Percentiles rank a stretch among this genome's conserved stretches.
These are phyloP conservation scores for Harringtonia lauricola DNA, from an alignment of 2,329 filamentous ascomycete genomes.

Conservation along the genomic window DNA sequence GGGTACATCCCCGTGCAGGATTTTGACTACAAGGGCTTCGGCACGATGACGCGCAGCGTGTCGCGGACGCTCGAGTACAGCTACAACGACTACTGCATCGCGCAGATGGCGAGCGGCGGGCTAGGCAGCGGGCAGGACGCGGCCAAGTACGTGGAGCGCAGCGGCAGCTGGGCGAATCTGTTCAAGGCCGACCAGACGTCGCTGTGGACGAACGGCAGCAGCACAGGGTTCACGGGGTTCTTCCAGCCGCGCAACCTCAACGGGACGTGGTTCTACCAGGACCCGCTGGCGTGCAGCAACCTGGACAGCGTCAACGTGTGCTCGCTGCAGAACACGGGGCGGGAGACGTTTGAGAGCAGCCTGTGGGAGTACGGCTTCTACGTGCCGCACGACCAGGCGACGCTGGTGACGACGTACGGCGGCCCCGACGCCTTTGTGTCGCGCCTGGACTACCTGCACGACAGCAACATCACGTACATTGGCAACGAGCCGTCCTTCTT, in stretches of 20 bases:
- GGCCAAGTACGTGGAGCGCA: constrained; percentile 47
- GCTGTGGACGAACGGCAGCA: constrained; percentile 33
- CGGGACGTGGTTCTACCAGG: constrained; percentile 56
- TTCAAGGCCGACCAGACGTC: constrained; percentile 50
- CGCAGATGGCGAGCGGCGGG: constrained; percentile 43
- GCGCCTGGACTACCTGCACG: constrained; percentile 54
- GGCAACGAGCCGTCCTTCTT: constrained; percentile 53
- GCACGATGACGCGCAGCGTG: constrained; percentile 58
- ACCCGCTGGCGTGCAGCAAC: constrained; percentile 52
- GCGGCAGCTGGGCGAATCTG: constrained; percentile 57
- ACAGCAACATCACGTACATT: constrained; percentile 52
- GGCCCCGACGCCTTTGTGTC: constrained; percentile 44
- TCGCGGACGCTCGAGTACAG: constrained; percentile 68
- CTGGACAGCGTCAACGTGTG: constrained; percentile 43
- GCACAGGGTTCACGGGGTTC: constrained; percentile 60
- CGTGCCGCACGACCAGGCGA: constrained; percentile 41
- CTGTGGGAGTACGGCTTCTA: constrained; percentile 65
- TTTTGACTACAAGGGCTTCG: constrained; percentile 54
- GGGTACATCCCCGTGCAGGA: constrained; percentile 63
- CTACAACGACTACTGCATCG: constrained; percentile 65
- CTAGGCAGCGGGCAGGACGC: constrained; percentile 44
- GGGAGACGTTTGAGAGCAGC: constrained; percentile 63
- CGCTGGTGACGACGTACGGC: constrained; percentile 48
- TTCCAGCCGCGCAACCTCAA: constrained; percentile 60
- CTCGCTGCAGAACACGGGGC: constrained; percentile 45